Evolutionary conservation across 2,329 filamentous ascomycete genomes (phyloP).

Genomic region (Aureobasidium sp.): DNA sequence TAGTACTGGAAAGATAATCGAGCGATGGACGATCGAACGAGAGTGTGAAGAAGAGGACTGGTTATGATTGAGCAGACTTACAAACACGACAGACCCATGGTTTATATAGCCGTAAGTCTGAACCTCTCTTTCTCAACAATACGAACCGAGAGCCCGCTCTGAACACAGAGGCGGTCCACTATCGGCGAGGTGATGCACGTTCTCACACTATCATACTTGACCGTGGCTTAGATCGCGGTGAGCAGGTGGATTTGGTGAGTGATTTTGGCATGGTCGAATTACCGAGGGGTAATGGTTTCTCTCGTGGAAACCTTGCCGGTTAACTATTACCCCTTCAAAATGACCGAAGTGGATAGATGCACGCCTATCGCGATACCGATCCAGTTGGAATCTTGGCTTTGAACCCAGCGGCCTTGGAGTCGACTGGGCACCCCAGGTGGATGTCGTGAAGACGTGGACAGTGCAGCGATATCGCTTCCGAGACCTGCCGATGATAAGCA

Average conservation of each 20-base stretch:
- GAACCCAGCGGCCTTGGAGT: background rate
- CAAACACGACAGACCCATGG: background rate
- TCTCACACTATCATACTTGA: background rate
- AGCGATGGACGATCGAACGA: background rate
- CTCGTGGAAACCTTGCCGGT: too few species aligned
- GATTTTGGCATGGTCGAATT: background rate
- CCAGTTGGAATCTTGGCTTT: conserved; percentile 3
- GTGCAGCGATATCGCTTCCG: conserved; percentile 7
- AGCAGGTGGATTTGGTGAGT: background rate
- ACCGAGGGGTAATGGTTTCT: conserved; percentile 9
- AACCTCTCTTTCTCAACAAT: background rate
- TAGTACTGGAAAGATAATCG: background rate
- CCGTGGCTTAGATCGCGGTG: background rate
- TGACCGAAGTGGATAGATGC: background rate
- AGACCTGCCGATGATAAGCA: background rate
- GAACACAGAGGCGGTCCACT: background rate
- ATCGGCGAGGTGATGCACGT: background rate
- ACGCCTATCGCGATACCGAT: conserved; percentile 5
- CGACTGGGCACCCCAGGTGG: background rate
- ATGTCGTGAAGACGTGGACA: background rate
- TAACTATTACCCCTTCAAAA: conserved; percentile 9
- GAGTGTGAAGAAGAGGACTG: background rate
- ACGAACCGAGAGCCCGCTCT: background rate
- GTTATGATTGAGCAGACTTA: background rate
- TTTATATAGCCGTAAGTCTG: background rate